Evolutionary conservation across 345 rosid species (phyloP).

Genomic region (Eutrema japonicum): DNA sequence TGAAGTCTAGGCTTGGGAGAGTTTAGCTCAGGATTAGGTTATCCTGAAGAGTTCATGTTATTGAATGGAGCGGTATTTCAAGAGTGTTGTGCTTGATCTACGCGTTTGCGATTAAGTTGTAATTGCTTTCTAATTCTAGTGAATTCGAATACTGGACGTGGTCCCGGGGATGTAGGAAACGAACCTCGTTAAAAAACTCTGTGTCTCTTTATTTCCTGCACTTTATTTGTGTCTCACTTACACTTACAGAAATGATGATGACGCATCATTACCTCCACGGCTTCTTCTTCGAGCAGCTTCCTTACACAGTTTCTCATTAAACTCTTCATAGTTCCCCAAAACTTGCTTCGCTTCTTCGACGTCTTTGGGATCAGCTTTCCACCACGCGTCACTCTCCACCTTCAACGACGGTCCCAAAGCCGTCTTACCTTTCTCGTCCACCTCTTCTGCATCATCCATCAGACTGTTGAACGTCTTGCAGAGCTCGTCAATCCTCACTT

Average conservation of each 20-base stretch:
- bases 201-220: too few relatives aligned
- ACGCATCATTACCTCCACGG: background rate
- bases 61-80: too few relatives aligned
- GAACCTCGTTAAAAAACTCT: too few relatives aligned
- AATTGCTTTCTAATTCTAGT: too few relatives aligned
- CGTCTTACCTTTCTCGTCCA: background rate
- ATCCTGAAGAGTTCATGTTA: too few relatives aligned
- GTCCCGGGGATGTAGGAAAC: too few relatives aligned
- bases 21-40: too few relatives aligned
- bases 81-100: too few relatives aligned
- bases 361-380: slow-evolving; percentile 7
- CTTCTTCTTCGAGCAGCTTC: background rate
- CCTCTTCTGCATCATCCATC: background rate
- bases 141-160: too few relatives aligned
- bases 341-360: background rate
- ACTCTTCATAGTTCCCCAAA: background rate
- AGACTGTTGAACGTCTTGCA: background rate
- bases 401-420: background rate
- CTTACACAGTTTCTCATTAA: slow-evolving; percentile 16
- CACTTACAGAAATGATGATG: background rate
- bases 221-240: too few relatives aligned
- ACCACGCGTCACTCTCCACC: background rate
- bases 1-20: too few relatives aligned
- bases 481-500: slow-evolving; percentile 1
- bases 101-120: too few relatives aligned